Evolutionary conservation across 2,329 filamentous ascomycete species (phyloP).

Genomic region (Cryphonectria carpinicola): DNA sequence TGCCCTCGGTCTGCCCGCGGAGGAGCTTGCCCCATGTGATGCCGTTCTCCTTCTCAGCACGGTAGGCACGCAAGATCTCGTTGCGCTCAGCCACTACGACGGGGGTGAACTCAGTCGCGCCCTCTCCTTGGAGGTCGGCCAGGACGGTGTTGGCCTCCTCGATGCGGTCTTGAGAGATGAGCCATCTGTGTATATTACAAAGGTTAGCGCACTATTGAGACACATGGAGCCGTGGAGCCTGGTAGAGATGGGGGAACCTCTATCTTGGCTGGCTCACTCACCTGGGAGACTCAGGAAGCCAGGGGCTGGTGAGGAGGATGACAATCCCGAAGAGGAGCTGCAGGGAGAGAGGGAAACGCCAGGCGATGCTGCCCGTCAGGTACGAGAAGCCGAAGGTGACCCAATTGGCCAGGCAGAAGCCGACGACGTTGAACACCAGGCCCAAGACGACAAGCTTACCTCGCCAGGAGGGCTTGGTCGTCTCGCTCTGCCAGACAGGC

Average conservation of each 20-base stretch:
- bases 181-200: background rate
- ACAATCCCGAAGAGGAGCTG: constrained; percentile 48
- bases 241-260: too few species aligned
- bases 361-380: constrained; percentile 41
- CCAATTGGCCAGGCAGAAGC: background rate
- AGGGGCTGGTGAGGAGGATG: constrained; percentile 35
- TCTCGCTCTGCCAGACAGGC: constrained; percentile 46
- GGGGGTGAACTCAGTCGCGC: background rate
- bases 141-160: constrained; percentile 12
- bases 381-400: constrained; percentile 37
- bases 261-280: constrained; percentile 18
- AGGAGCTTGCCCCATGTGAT: background rate
- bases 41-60: background rate
- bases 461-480: constrained; percentile 37
- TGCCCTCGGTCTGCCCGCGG: background rate
- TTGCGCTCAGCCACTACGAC: constrained; percentile 35
- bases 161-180: background rate
- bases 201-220: too few species aligned
- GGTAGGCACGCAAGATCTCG: background rate
- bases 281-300: constrained; percentile 41
- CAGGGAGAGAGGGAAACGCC: constrained; percentile 51
- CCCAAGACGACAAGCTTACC: constrained; percentile 41
- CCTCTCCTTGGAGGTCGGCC: background rate
- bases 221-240: too few species aligned
- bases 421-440: constrained; percentile 35